Evolutionary conservation across 306 rosid species (phyloP).

Genomic region (Vigna hirtella): DNA sequence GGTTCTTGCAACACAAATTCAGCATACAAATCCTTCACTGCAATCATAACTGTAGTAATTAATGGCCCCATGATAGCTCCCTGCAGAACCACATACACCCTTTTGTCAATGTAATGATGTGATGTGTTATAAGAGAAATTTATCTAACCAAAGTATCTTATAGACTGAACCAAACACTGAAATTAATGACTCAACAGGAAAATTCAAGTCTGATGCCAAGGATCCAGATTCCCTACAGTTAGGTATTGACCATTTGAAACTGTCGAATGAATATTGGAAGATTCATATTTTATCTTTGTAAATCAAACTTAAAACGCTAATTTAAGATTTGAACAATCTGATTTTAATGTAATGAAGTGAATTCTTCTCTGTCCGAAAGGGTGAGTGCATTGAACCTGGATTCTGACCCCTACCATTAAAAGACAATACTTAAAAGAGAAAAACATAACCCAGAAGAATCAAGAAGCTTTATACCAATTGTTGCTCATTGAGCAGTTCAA

Average conservation of each 20-base stretch:
- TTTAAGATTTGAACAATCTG: background rate
- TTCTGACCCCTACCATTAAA: background rate
- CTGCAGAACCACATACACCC: slow-evolving; percentile 50
- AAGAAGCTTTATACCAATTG: background rate
- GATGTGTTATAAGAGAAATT: slow-evolving; percentile 2
- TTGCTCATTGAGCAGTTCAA: background rate
- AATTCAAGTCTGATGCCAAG: background rate
- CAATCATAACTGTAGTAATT: slow-evolving; percentile 92
- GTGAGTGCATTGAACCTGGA: background rate
- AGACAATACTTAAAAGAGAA: background rate
- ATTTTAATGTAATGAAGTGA: background rate
- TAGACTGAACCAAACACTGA: slow-evolving; percentile 5
- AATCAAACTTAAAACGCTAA: background rate
- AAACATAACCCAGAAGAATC: slow-evolving; percentile 1
- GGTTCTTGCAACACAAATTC: slow-evolving; percentile 84
- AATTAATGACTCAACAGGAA: slow-evolving; percentile 10
- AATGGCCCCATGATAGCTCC: slow-evolving; percentile 99
- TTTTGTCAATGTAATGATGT: slow-evolving; percentile 25
- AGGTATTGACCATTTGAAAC: background rate
- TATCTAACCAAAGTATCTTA: background rate
- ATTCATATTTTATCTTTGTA: background rate
- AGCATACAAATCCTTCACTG: slow-evolving; percentile 84
- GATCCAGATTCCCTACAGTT: background rate
- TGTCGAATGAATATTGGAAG: background rate
- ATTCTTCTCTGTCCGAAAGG: background rate